These are phyloP conservation scores for Pelargonium myrrhifolium DNA, from an alignment of 441 rosid genomes.

Conservation along the genomic window DNA sequence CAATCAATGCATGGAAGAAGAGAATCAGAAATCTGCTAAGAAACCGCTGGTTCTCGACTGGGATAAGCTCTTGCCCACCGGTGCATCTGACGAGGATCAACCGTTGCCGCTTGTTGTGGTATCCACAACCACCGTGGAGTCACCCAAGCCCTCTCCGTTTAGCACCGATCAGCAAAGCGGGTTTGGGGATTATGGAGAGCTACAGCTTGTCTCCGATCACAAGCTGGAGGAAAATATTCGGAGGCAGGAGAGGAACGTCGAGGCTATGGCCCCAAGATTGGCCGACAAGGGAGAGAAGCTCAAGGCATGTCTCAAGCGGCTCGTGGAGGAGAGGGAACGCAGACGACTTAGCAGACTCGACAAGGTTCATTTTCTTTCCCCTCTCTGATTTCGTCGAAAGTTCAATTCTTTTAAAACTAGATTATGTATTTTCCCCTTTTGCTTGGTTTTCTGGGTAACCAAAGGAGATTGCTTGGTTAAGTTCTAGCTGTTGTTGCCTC, in stretches of 20 bases:
- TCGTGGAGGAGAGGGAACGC: conserved; percentile 45
- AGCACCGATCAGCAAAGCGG: conserved; percentile 24
- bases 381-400: neutral
- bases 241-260: conserved; percentile 22
- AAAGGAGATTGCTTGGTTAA: too few species aligned
- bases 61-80: conserved; percentile 23
- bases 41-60: conserved; percentile 38
- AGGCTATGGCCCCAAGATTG: conserved; percentile 8
- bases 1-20: conserved; percentile 24
- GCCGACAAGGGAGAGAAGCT: conserved; percentile 51
- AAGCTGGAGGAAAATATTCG: conserved; percentile 31
- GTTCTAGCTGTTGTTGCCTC: too few species aligned
- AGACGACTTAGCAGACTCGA: conserved; percentile 25
- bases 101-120: conserved; percentile 28
- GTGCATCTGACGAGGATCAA: conserved; percentile 24
- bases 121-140: conserved; percentile 3
- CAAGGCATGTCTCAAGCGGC: conserved; percentile 21
- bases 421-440: neutral
- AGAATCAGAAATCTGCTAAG: conserved; percentile 19
- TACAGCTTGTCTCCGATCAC: conserved; percentile 25
- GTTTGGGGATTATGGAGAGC: conserved; percentile 24
- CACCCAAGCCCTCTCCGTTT: conserved; percentile 12
- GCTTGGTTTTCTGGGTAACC: neutral
- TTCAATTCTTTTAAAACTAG: conserved; percentile 1
- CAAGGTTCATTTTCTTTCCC: conserved; percentile 19